Conservation (phyloP, 176 grass and related monocot genomes). For the Chloris gayana region DNA sequence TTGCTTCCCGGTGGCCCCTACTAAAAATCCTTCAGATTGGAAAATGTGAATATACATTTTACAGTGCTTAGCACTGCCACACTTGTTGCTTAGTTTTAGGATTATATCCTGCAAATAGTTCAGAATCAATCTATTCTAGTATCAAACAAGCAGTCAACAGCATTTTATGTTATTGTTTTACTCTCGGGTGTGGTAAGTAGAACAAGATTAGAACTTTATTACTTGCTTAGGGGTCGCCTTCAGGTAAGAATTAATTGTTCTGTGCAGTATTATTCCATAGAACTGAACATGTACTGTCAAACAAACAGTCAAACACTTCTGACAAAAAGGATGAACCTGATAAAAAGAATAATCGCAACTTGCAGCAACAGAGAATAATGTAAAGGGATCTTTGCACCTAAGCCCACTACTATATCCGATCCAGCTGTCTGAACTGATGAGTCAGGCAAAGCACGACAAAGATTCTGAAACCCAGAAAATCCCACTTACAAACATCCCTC, state of each 20-base stretch:
- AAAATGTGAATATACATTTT: background rate
- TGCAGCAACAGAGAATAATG: background rate
- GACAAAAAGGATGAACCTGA: background rate
- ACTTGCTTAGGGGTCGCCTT: background rate
- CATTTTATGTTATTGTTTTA: background rate
- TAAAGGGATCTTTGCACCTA: background rate
- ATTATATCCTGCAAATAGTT: background rate
- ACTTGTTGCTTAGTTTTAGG: background rate
- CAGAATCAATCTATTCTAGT: background rate
- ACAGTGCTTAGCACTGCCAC: background rate
- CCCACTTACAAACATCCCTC: slow-evolving; percentile 8
- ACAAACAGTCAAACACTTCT: background rate
- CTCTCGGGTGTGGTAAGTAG: background rate
- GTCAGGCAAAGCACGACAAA: background rate
- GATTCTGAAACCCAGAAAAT: slow-evolving; percentile 10
- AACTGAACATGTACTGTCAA: background rate
- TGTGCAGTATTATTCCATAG: background rate
- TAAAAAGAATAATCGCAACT: background rate
- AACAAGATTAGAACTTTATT: background rate
- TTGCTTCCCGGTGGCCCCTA: background rate
- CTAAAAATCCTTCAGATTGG: background rate
- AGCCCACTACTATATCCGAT: background rate
- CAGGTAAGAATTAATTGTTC: background rate
- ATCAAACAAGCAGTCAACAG: background rate
- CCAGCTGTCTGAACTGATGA: background rate